A percentile compares a stretch with the other conserved stretches of the same genome.
Evolutionary conservation across 768 basidiomycete genomes (phyloP).

Genomic region (Hericium alpestre): DNA sequence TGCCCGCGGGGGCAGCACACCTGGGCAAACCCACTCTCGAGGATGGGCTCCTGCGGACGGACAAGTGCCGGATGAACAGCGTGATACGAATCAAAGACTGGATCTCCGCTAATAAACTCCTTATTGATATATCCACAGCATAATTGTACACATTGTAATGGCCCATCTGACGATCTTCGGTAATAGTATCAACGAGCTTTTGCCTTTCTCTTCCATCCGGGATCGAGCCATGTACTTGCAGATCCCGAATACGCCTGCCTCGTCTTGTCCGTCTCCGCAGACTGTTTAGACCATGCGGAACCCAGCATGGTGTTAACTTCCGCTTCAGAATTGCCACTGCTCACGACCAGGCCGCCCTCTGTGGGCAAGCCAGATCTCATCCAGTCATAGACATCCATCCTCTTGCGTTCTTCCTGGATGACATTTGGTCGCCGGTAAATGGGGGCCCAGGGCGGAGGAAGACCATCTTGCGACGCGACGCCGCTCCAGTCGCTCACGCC

Average conservation of each 20-base stretch:
- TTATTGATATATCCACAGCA: too few relatives aligned
- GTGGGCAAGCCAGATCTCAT: background rate
- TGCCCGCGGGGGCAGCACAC: background rate
- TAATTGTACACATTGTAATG: too few relatives aligned
- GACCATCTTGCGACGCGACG: background rate
- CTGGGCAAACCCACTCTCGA: background rate
- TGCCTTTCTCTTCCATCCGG: background rate
- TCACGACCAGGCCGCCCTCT: too few relatives aligned
- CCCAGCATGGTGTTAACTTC: too few relatives aligned
- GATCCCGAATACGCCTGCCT: background rate
- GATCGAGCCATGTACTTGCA: background rate
- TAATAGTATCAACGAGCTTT: too few relatives aligned
- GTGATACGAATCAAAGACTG: background rate
- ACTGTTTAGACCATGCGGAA: too few relatives aligned
- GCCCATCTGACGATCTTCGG: too few relatives aligned
- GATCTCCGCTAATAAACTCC: too few relatives aligned
- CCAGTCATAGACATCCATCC: background rate
- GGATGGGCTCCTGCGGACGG: background rate
- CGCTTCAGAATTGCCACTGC: too few relatives aligned
- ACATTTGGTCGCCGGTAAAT: background rate
- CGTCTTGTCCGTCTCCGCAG: too few relatives aligned
- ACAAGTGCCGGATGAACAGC: background rate
- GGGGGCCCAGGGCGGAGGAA: background rate
- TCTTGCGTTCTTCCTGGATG: background rate
- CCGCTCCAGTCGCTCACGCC: too few relatives aligned